A percentile compares a stretch with the other conserved stretches of the same genome.
Conservation (phyloP, 352 stramenopile species). For the Globisporangium echinulatum region DNA sequence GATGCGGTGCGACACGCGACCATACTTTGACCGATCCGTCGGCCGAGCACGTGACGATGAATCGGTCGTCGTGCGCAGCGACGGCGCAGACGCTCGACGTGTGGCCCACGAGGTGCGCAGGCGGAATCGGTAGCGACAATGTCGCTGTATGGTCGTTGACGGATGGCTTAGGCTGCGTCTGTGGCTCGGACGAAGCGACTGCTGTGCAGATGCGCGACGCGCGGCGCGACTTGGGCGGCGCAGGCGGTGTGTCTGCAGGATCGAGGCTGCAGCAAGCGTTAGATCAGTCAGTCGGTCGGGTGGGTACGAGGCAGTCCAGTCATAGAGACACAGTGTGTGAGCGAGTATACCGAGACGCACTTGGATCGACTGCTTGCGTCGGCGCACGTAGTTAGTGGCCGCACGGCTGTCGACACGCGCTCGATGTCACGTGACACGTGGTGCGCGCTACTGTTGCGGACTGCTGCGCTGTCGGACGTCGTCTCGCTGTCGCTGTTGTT, state of each 20-base stretch:
- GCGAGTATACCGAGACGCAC: neutral
- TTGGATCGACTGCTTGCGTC: neutral
- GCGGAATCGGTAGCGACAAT: slow-evolving; percentile 8
- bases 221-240: slow-evolving; percentile 7
- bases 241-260: neutral
- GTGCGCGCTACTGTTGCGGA: neutral
- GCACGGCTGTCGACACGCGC: neutral
- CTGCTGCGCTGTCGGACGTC: neutral
- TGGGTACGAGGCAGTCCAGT: no score
- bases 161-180: neutral
- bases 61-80: slow-evolving; percentile 40
- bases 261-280: neutral
- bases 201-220: slow-evolving; percentile 4
- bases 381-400: neutral
- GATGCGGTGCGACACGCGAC: slow-evolving; percentile 35
- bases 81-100: slow-evolving; percentile 53
- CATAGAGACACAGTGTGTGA: no score
- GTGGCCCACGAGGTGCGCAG: slow-evolving; percentile 52
- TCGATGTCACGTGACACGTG: neutral
- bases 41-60: slow-evolving; percentile 57
- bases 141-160: neutral
- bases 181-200: neutral
- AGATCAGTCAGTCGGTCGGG: no score
- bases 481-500: neutral
- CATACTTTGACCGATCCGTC: slow-evolving; percentile 70